Percentiles rank a stretch among this genome's conserved stretches.
Conservation (phyloP, 225 moss, liverwort and hornwort genomes). For the Takakia lepidozioides region DNA sequence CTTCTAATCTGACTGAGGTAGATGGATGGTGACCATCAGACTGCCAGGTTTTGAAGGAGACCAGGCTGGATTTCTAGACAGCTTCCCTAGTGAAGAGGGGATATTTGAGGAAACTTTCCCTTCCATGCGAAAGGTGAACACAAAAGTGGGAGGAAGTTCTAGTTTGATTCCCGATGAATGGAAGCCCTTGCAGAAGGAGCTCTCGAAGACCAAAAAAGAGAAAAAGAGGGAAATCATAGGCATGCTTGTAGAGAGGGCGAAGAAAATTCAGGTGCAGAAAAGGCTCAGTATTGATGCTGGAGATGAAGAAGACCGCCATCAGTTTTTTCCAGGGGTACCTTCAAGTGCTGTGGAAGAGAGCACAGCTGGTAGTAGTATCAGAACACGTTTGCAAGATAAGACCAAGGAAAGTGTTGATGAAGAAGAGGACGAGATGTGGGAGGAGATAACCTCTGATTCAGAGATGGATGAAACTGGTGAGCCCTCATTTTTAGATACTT, state of each 20-base stretch:
- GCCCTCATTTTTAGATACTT: no score
- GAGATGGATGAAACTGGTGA: constrained; percentile 11
- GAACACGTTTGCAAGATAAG: neutral
- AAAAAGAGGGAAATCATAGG: constrained; percentile 55
- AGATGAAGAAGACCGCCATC: constrained; percentile 22
- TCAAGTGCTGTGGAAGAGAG: constrained; percentile 10
- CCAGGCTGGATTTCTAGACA: neutral
- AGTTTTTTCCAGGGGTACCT: constrained; percentile 31
- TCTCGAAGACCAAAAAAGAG: constrained; percentile 61
- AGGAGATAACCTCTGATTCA: constrained; percentile 1
- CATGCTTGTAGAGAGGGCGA: constrained; percentile 48
- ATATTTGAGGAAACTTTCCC: constrained; percentile 39
- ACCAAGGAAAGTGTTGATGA: constrained; percentile 20
- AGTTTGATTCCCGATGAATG: constrained; percentile 75
- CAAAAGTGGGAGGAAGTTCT: neutral
- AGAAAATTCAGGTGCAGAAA: constrained; percentile 33
- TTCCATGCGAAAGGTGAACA: constrained; percentile 7
- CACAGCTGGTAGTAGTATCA: neutral
- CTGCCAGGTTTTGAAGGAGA: constrained; percentile 28
- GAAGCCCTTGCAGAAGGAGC: constrained; percentile 56
- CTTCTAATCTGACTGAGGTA: neutral
- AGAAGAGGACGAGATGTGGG: constrained; percentile 26
- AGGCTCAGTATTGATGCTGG: constrained; percentile 38
- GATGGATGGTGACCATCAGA: neutral
- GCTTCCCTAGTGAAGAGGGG: constrained; percentile 26